A percentile compares a stretch with the other conserved stretches of the same genome.
Conservation (phyloP, 1,284 basidiomycete genomes). For the Trichosporon sp. region DNA sequence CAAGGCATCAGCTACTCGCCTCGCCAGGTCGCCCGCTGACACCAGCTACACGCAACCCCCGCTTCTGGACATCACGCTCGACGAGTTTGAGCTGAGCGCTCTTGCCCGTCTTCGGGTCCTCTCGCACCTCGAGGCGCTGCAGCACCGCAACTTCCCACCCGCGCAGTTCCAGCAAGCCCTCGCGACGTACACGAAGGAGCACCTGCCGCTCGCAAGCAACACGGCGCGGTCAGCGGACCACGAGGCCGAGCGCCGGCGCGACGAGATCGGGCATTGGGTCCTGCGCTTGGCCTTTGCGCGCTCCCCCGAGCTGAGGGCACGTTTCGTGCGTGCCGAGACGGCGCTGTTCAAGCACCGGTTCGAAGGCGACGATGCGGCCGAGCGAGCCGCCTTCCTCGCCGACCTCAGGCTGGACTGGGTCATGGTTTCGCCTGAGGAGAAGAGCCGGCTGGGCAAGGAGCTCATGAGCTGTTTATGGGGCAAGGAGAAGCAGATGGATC, state of each 20-base stretch:
- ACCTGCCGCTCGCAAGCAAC: constrained; percentile 65
- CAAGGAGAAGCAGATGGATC: not conserved
- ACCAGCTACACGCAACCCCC: constrained; percentile 84
- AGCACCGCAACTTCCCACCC: constrained; percentile 55
- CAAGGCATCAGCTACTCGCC: not conserved
- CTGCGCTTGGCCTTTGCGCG: constrained; percentile 85
- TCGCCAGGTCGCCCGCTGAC: not conserved
- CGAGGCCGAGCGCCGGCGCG: constrained; percentile 74
- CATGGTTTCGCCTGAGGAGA: constrained; percentile 58
- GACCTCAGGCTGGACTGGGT: constrained; percentile 80
- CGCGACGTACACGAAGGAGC: constrained; percentile 49
- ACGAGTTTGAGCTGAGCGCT: constrained; percentile 93
- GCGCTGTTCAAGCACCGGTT: constrained; percentile 83
- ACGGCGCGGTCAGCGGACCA: constrained; percentile 61
- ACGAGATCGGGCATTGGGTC: constrained; percentile 94
- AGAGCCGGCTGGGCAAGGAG: constrained; percentile 63
- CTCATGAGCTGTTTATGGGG: constrained; percentile 43
- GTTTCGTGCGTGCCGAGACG: constrained; percentile 88
- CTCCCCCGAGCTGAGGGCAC: constrained; percentile 85
- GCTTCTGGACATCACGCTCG: constrained; percentile 84
- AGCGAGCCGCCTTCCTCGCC: constrained; percentile 72
- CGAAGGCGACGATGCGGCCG: constrained; percentile 67
- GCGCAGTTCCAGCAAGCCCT: constrained; percentile 46
- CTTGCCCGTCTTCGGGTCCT: constrained; percentile 81
- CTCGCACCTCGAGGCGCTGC: constrained; percentile 87